Evolutionary conservation across 2,329 filamentous ascomycete genomes (phyloP).

Genomic region (Calonectria pteridis): DNA sequence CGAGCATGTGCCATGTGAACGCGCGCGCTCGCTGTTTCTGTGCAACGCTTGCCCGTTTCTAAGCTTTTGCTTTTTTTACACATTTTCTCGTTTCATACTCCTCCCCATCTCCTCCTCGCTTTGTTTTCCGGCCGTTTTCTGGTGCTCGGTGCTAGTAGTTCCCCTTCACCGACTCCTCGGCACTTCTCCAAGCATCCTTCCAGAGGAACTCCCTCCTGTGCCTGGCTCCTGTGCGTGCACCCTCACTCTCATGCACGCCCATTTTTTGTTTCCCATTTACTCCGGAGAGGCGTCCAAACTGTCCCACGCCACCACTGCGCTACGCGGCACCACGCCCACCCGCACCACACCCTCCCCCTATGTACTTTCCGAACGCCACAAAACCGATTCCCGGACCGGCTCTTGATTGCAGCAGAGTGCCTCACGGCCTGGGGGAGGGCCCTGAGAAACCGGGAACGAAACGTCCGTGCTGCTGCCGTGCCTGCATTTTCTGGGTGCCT

Average conservation of each 20-base stretch:
- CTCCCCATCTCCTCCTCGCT: not conserved
- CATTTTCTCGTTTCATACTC: not conserved
- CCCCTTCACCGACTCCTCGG: slow-evolving; percentile 18
- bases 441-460: not conserved
- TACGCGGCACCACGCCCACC: not conserved
- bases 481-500: not conserved
- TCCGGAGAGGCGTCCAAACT: not conserved
- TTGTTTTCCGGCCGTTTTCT: not conserved
- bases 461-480: slow-evolving; percentile 1
- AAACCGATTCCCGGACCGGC: slow-evolving; percentile 13
- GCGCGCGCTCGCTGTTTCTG: not conserved
- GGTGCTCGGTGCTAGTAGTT: not conserved
- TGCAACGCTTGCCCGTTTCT: slow-evolving; percentile 3
- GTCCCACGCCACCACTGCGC: not conserved
- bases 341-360: not conserved
- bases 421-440: not conserved
- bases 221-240: slow-evolving; percentile 8
- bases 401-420: not conserved
- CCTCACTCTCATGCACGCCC: not conserved
- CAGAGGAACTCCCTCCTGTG: not conserved
- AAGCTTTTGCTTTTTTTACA: not conserved
- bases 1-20: not conserved
- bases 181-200: not conserved
- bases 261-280: not conserved
- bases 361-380: slow-evolving; percentile 8